phyloP scores from a whole-genome alignment of 768 basidiomycete genomes.

The Clavaria fumosa region DNA sequence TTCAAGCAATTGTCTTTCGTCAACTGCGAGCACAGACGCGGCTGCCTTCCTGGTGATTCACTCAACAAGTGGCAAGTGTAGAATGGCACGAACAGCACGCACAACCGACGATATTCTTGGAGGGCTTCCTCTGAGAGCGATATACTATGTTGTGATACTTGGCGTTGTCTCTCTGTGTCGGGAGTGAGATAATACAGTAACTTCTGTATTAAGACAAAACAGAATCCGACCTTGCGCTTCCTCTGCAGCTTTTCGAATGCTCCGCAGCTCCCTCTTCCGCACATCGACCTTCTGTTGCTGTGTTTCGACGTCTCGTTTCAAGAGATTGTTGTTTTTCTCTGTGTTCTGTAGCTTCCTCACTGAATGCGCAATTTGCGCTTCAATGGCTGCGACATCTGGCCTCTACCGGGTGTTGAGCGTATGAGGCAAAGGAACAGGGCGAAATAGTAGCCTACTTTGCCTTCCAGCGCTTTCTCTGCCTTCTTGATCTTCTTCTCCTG shows the following conservation, averaged over 20 bases:
- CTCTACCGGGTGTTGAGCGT: constrained; percentile 30
- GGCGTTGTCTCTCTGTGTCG: constrained; percentile 53
- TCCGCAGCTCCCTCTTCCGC: constrained; percentile 49
- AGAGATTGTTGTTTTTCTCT: constrained; percentile 41
- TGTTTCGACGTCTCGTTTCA: constrained; percentile 36
- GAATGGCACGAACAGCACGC: constrained; percentile 14
- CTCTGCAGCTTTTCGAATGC: constrained; percentile 53
- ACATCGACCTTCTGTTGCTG: constrained; percentile 34
- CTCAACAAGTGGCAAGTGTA: neutral
- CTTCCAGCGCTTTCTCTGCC: constrained; percentile 78
- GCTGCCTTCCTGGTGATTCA: constrained; percentile 50
- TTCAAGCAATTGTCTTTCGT: constrained; percentile 79
- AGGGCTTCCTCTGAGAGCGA: constrained; percentile 73
- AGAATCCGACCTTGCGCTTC: constrained; percentile 54
- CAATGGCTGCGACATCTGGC: constrained; percentile 70
- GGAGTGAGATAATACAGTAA: neutral
- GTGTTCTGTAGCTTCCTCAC: constrained; percentile 66
- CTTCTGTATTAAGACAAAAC: neutral
- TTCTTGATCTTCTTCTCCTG: constrained; percentile 83
- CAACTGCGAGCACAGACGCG: constrained; percentile 66
- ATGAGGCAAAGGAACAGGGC: neutral
- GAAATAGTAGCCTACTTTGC: constrained; percentile 35
- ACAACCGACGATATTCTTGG: constrained; percentile 78
- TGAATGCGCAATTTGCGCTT: constrained; percentile 81
- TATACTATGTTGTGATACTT: constrained; percentile 55